phyloP scores from a whole-genome alignment of 805 yeast genomes.

The Isabelozyma rhagii region DNA sequence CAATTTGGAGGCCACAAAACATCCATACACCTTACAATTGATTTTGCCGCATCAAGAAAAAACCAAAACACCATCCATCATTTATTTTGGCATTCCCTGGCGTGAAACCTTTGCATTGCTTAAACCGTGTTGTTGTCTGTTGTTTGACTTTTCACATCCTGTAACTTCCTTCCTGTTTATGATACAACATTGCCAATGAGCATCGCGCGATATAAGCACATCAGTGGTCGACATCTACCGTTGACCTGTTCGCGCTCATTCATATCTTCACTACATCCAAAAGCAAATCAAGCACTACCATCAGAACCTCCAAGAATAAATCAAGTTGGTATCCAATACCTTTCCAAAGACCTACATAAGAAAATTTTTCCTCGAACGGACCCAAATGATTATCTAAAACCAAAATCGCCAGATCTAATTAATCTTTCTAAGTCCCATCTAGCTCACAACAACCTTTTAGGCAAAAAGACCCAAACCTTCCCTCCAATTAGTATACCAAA shows the following conservation, averaged over 20 bases:
- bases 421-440: constrained; percentile 62
- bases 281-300: background rate
- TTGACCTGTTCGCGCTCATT: background rate
- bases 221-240: background rate
- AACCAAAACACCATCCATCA: background rate
- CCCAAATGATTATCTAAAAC: constrained; percentile 23
- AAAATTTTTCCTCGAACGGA: constrained; percentile 55
- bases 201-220: background rate
- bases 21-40: background rate
- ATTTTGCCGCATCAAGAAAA: background rate
- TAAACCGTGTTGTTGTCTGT: no score
- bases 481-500: constrained; percentile 56
- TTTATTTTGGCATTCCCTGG: no score
- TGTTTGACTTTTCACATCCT: background rate
- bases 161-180: background rate
- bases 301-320: constrained; percentile 50
- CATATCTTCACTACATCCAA: no score
- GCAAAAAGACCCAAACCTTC: constrained; percentile 63
- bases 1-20: background rate
- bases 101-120: no score
- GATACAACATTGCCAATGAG: background rate
- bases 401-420: constrained; percentile 31
- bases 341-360: constrained; percentile 54
- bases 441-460: constrained; percentile 60
- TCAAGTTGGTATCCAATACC: constrained; percentile 78